Percentiles rank a stretch among this genome's conserved stretches.
Conservation (phyloP, 306 rosid genomes). For the Begonia peltatifolia region DNA sequence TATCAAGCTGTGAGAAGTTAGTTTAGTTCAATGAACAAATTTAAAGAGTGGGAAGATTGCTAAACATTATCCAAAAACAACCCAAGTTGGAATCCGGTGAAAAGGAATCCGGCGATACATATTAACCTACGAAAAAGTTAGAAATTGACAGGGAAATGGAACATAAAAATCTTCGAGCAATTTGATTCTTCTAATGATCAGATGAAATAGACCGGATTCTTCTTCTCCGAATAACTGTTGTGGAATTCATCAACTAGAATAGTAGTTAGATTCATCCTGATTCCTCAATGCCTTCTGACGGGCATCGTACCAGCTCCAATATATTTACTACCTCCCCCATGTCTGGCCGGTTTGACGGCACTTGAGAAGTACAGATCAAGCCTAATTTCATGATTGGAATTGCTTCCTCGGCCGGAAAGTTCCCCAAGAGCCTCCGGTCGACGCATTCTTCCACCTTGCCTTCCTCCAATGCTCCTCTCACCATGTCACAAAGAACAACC, state of each 20-base stretch:
- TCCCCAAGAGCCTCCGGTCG: conserved; percentile 72
- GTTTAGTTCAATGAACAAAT: too few relatives aligned
- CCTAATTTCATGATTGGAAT: conserved; percentile 87
- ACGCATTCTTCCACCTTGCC: conserved; percentile 87
- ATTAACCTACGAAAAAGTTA: conserved; percentile 27
- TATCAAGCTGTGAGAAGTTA: too few relatives aligned
- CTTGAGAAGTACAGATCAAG: conserved; percentile 91
- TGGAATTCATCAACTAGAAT: conserved; percentile 22
- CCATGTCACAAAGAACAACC: conserved; percentile 97
- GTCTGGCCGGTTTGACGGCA: conserved; percentile 94
- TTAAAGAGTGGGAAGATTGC: not conserved
- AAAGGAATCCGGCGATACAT: conserved; percentile 78
- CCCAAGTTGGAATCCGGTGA: conserved; percentile 71
- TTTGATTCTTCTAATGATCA: conserved; percentile 1
- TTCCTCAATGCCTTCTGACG: conserved; percentile 94
- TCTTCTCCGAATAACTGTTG: conserved; percentile 60
- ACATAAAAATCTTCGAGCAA: conserved; percentile 10
- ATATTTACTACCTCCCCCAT: conserved; percentile 97
- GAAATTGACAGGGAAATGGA: conserved; percentile 14
- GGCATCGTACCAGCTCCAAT: conserved; percentile 86
- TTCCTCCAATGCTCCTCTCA: conserved; percentile 82
- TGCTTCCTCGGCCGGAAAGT: conserved; percentile 83
- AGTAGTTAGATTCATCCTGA: conserved; percentile 31
- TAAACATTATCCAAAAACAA: conserved; percentile 7
- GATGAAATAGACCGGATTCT: conserved; percentile 60